Conservation (phyloP, 192 early-diverging fungal genomes). For the Backusella morwellensis region DNA sequence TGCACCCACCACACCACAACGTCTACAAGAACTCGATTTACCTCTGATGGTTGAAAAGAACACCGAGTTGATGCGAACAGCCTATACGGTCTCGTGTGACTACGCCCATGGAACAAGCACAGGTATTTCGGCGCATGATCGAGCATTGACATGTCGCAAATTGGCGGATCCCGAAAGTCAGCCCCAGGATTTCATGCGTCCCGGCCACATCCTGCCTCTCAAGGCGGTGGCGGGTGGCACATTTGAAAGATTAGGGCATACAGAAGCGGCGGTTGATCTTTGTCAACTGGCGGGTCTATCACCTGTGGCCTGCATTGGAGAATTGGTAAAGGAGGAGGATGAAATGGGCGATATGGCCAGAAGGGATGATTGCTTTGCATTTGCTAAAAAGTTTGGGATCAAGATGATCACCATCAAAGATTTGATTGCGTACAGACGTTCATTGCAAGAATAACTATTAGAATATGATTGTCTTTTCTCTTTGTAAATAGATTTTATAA, state of each 20-base stretch:
- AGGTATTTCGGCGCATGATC: slow-evolving; percentile 93
- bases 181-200: slow-evolving; percentile 76
- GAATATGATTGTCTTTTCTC: background rate
- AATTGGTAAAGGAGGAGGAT: slow-evolving; percentile 88
- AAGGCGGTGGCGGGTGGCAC: slow-evolving; percentile 81
- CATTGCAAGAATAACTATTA: background rate
- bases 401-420: slow-evolving; percentile 90
- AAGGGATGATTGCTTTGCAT: slow-evolving; percentile 81
- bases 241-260: slow-evolving; percentile 88
- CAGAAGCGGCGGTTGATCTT: slow-evolving; percentile 90
- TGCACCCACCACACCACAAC: slow-evolving; percentile 73
- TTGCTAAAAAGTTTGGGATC: slow-evolving; percentile 83
- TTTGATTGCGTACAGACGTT: slow-evolving; percentile 64
- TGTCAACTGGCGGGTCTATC: slow-evolving; percentile 78
- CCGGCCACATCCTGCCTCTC: slow-evolving; percentile 94
- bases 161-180: slow-evolving; percentile 72
- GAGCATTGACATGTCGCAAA: slow-evolving; percentile 73
- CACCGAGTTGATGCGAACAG: slow-evolving; percentile 88
- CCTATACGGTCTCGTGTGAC: slow-evolving; percentile 93
- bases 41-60: slow-evolving; percentile 96
- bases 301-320: slow-evolving; percentile 89
- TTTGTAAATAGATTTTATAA: too few species aligned
- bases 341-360: slow-evolving; percentile 83
- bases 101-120: slow-evolving; percentile 84
- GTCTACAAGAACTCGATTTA: slow-evolving; percentile 81